phyloP scores from a whole-genome alignment of 2,329 filamentous ascomycete species.

The Aspergillus luchuensis region DNA sequence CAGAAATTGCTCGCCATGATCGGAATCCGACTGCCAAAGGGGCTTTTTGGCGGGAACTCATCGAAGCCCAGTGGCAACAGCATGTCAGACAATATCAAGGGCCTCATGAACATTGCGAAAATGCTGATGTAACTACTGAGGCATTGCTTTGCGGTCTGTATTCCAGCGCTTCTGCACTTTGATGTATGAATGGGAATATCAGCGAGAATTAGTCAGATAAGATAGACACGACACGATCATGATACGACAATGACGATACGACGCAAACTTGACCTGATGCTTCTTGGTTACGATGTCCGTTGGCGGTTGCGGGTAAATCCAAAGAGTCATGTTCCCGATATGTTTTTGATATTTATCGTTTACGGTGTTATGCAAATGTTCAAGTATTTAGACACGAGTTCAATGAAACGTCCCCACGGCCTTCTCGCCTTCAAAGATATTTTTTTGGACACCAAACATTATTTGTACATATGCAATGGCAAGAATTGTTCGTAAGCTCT shows the following conservation, averaged over 20 bases:
- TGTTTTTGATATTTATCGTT: background rate
- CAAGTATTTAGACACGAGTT: background rate
- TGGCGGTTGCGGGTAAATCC: conserved; percentile 13
- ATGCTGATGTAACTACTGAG: conserved; percentile 35
- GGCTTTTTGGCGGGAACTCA: conserved; percentile 46
- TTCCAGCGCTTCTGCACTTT: no score
- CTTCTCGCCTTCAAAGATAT: background rate
- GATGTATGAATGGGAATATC: background rate
- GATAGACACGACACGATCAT: conserved; percentile 20
- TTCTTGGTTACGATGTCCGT: conserved; percentile 5
- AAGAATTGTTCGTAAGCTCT: background rate
- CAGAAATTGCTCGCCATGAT: conserved; percentile 76
- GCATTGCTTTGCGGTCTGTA: no score
- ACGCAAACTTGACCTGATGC: conserved; percentile 12
- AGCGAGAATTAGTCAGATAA: background rate
- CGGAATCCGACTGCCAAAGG: conserved; percentile 72
- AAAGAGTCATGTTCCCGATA: background rate
- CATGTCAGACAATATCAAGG: conserved; percentile 33
- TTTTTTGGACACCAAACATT: background rate
- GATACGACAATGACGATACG: conserved; percentile 27
- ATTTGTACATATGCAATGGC: background rate
- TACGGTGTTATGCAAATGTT: background rate
- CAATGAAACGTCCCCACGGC: background rate
- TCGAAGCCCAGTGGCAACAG: conserved; percentile 27
- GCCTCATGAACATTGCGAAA: conserved; percentile 39